A percentile compares a stretch with the other conserved stretches of the same genome.
phyloP scores from a whole-genome alignment of 192 early-diverging fungal genomes.

The Backusella sp. region DNA sequence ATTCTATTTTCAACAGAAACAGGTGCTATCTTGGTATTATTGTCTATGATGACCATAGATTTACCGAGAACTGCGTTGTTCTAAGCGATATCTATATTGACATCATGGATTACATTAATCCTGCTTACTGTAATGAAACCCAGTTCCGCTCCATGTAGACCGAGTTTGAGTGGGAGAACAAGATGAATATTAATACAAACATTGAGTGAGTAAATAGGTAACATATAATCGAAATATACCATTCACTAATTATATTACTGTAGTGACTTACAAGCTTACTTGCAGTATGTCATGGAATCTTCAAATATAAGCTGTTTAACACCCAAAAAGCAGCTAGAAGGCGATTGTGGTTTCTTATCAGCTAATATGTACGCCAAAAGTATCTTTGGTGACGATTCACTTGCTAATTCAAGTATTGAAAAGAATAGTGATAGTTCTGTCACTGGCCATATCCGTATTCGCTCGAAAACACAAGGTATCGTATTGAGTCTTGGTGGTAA shows the following conservation, averaged over 20 bases:
- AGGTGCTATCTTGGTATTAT: constrained; percentile 97
- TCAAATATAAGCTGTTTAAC: constrained; percentile 99
- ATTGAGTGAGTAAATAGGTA: constrained; percentile 58
- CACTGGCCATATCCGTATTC: constrained; percentile 94
- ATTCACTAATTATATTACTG: not conserved
- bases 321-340: constrained; percentile 85
- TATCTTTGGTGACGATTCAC: constrained; percentile 98
- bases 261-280: constrained; percentile 83
- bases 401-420: constrained; percentile 97
- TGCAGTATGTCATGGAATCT: constrained; percentile 90
- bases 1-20: constrained; percentile 96
- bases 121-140: constrained; percentile 84
- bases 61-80: constrained; percentile 91
- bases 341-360: constrained; percentile 96
- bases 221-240: not conserved
- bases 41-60: constrained; percentile 92
- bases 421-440: constrained; percentile 71
- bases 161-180: constrained; percentile 99
- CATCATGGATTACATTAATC: constrained; percentile 99
- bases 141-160: constrained; percentile 98
- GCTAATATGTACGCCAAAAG: constrained; percentile 96
- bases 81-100: constrained; percentile 98
- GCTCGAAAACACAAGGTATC: constrained; percentile 98
- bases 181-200: constrained; percentile 95
- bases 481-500: constrained; percentile 80